These are phyloP conservation scores for Fusarium liriodendri DNA, from an alignment of 2,329 filamentous ascomycete species.

Conservation along the genomic window DNA sequence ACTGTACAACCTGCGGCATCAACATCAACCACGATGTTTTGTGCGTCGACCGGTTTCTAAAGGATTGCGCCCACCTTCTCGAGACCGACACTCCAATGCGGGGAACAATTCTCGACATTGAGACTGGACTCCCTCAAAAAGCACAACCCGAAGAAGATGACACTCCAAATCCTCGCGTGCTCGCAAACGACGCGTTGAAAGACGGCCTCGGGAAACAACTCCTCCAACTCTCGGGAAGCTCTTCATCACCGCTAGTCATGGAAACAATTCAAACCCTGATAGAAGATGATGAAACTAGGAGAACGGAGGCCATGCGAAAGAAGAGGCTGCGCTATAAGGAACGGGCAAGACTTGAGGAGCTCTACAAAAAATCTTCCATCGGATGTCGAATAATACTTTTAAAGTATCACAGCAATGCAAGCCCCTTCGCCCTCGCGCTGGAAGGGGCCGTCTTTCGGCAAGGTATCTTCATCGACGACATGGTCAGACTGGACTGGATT, in stretches of 20 bases:
- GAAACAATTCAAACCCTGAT: neutral
- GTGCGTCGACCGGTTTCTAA: neutral
- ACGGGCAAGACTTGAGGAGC: neutral
- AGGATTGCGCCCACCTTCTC: constrained; percentile 45
- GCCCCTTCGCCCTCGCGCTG: neutral
- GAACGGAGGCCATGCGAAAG: neutral
- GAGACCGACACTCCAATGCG: constrained; percentile 65
- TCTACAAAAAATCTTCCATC: neutral
- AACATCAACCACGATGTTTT: neutral
- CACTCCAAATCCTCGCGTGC: neutral
- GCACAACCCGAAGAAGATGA: neutral
- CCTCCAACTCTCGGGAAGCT: neutral
- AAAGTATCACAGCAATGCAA: neutral
- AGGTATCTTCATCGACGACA: neutral
- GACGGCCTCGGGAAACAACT: neutral
- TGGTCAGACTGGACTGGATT: neutral
- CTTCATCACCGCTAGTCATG: neutral
- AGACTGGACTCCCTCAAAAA: neutral
- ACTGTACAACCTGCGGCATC: constrained; percentile 60
- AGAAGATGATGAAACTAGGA: neutral
- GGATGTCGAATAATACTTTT: neutral
- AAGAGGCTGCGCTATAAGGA: neutral
- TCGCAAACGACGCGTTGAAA: neutral
- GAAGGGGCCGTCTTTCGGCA: neutral
- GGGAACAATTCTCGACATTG: constrained; percentile 65